Base-by-base conservation (phyloP, 2,329 filamentous ascomycete species). In the Periconia sp. region DNA sequence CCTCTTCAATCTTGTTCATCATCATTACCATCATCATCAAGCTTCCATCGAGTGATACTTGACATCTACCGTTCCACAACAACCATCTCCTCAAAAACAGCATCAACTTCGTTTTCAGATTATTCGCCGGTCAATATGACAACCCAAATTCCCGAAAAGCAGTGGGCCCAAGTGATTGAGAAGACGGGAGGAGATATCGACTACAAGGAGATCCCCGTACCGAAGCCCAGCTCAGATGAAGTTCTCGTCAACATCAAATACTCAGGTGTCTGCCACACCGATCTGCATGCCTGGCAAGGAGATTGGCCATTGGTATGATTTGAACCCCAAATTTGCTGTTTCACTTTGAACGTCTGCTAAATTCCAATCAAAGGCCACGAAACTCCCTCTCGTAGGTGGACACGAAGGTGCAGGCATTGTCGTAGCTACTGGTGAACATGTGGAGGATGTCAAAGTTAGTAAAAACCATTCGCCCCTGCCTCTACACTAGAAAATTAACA, bases 91-190 rank as follows among this genome's bases (percentile, higher is more conserved):
- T 3, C 13, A 3, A 11, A 37, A 37, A 37, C 11, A 6, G 33
- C 33, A 14, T 37, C 33, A 5, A 14, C 6, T 11, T n/a, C 15
- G 13, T n/a, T 11, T 11, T 5, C 33, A 37, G 15, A 37, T 37
- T n/a, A 14, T 6, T 11, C 33, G 13, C 23, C 5, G 3, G 23
- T 35, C 68, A 70, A 27, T 48, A 82, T 82, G 79, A 68, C 79
- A 51, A 63, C 69, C 55, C 65, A 85, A 52, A 84, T 97, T 69
- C 93, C 93, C 54, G 84, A 82, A 47, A 87, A 87, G 76, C 93
- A 97, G 81, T 95, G 89, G 91, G 93, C 93, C 48, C 90, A 94
- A 77, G 90, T 97, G 64, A 82, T 94, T 66, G 90, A 96, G 77
- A 84, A 91, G 81, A 87, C 82, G 53, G 91, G 90, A 63, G 87